Evolutionary conservation across 179 eudicot genomes (phyloP).

Genomic region (Sideroxylon spinosum): DNA sequence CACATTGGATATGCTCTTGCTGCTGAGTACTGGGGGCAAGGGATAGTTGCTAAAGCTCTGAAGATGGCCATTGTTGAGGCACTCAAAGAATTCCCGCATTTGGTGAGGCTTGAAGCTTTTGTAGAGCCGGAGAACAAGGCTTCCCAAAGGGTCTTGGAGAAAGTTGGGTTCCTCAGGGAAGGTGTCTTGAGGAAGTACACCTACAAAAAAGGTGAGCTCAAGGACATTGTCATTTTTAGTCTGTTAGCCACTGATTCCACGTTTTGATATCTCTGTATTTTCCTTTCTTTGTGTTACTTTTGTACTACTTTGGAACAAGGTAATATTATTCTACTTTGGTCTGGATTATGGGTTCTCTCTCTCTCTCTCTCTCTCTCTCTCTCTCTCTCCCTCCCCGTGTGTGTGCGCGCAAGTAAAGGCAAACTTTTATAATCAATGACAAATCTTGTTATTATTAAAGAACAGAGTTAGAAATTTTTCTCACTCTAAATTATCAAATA

Average conservation of each 20-base stretch:
- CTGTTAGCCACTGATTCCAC: constrained; percentile 28
- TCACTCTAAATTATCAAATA: too few relatives aligned
- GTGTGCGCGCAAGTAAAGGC: too few relatives aligned
- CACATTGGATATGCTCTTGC: constrained; percentile 35
- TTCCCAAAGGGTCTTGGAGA: constrained; percentile 52
- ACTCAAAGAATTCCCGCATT: constrained; percentile 25
- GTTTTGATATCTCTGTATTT: too few relatives aligned
- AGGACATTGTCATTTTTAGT: constrained; percentile 44
- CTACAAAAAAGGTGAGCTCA: constrained; percentile 34
- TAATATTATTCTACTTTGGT: too few relatives aligned
- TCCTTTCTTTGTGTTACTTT: too few relatives aligned
- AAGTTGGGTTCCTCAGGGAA: constrained; percentile 49
- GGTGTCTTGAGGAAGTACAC: constrained; percentile 46
- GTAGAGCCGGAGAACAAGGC: constrained; percentile 31
- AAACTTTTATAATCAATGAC: too few relatives aligned
- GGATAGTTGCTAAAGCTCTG: constrained; percentile 31
- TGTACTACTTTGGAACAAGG: too few relatives aligned
- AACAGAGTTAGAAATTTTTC: too few relatives aligned
- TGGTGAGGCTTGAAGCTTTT: constrained; percentile 39
- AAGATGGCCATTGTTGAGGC: constrained; percentile 25
- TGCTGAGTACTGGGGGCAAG: constrained; percentile 37
- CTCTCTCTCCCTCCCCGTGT: too few relatives aligned
- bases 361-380: too few relatives aligned
- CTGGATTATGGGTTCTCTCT: too few relatives aligned
- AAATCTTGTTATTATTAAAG: too few relatives aligned